phyloP scores from a whole-genome alignment of 306 rosid genomes.

The Fragaria vesca region DNA sequence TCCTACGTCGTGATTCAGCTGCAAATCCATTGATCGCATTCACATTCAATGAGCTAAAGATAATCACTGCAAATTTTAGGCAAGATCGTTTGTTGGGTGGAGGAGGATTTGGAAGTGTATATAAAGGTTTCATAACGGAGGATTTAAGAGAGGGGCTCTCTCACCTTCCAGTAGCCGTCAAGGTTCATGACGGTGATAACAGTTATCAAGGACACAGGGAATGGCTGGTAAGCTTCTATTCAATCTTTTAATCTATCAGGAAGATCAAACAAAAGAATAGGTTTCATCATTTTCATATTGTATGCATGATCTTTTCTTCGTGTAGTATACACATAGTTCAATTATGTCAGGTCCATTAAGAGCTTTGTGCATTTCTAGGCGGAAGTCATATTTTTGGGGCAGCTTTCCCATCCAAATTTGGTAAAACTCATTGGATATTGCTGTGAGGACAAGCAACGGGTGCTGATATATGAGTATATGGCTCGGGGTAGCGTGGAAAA shows the following conservation, averaged over 20 bases:
- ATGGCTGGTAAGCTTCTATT: conserved; percentile 82
- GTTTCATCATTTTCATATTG: conserved; percentile 4
- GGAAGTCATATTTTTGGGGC: conserved; percentile 98
- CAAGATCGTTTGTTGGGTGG: conserved; percentile 80
- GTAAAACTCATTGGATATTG: conserved; percentile 94
- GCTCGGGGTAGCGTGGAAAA: conserved; percentile 90
- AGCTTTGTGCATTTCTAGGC: conserved; percentile 63
- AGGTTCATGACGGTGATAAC: conserved; percentile 95
- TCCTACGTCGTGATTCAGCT: conserved; percentile 79
- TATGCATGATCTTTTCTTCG: conserved; percentile 7
- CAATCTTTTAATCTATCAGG: conserved; percentile 17
- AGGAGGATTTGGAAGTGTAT: conserved; percentile 98
- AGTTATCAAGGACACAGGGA: conserved; percentile 98
- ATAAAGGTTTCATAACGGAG: conserved; percentile 82
- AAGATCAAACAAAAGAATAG: background rate
- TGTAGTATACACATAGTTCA: background rate
- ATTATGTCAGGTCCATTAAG: conserved; percentile 25
- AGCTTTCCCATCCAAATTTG: conserved; percentile 97
- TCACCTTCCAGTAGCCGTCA: conserved; percentile 78
- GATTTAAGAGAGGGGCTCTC: conserved; percentile 68
- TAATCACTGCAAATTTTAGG: conserved; percentile 76
- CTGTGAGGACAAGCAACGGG: conserved; percentile 93
- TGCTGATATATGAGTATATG: conserved; percentile 90
- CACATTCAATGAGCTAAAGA: conserved; percentile 66
- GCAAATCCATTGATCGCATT: conserved; percentile 82